These are phyloP conservation scores for Yarrowia osloensis DNA, from an alignment of 805 yeast species.

Conservation along the genomic window DNA sequence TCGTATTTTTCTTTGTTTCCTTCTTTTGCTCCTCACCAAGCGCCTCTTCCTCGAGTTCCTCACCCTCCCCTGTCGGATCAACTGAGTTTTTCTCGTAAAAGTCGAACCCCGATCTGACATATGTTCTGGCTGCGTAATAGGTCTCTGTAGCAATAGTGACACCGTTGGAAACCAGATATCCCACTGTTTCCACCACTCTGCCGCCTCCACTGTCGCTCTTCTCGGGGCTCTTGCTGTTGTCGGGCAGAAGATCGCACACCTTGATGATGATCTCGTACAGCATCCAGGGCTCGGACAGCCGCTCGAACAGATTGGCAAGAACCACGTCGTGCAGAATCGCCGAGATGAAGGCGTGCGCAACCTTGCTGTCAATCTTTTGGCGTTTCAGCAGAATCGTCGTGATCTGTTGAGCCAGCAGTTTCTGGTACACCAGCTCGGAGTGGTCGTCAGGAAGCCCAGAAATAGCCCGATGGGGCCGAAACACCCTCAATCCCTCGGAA, in stretches of 20 bases:
- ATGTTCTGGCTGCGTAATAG: background rate
- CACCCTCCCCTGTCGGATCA: background rate
- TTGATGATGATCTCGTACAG: slow-evolving; percentile 49
- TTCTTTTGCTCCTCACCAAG: too few species aligned
- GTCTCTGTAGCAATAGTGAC: background rate
- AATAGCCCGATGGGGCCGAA: slow-evolving; percentile 45
- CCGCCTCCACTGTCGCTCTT: background rate
- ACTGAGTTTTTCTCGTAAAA: background rate
- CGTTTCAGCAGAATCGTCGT: slow-evolving; percentile 46
- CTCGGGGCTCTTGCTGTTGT: background rate
- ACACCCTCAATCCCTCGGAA: slow-evolving; percentile 44
- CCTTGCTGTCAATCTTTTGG: slow-evolving; percentile 46
- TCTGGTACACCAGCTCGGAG: slow-evolving; percentile 43
- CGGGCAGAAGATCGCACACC: slow-evolving; percentile 31
- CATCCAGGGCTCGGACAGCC: slow-evolving; percentile 55
- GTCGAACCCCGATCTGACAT: background rate
- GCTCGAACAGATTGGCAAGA: slow-evolving; percentile 47
- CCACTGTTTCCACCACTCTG: background rate
- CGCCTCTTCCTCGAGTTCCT: background rate
- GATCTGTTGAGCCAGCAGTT: slow-evolving; percentile 43
- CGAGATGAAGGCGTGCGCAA: slow-evolving; percentile 46
- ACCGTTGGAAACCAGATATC: background rate
- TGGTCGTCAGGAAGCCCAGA: slow-evolving; percentile 36
- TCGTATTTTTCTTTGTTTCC: background rate
- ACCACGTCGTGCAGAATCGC: slow-evolving; percentile 49